Percentiles rank a stretch among this genome's conserved stretches.
These are phyloP conservation scores for Didymella glomerata DNA, from an alignment of 2,329 filamentous ascomycete genomes.

Conservation along the genomic window DNA sequence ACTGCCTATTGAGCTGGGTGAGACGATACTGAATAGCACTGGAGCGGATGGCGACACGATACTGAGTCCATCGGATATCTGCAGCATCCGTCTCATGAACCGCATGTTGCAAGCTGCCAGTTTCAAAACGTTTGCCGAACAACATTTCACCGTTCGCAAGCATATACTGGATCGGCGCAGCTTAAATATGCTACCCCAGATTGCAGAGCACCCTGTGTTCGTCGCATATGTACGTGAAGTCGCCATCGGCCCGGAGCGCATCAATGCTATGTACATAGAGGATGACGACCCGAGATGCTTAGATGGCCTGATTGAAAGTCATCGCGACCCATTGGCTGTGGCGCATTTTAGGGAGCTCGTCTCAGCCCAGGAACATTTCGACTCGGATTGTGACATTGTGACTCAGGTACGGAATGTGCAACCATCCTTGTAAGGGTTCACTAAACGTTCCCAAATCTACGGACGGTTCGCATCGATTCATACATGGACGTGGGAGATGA, in stretches of 20 bases:
- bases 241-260: neutral
- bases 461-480: too few species aligned
- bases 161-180: neutral
- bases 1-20: neutral
- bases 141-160: neutral
- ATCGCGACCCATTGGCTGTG: neutral
- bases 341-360: neutral
- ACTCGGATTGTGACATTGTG: neutral
- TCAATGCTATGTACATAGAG: neutral
- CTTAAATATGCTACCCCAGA: neutral
- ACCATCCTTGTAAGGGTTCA: neutral
- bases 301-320: neutral
- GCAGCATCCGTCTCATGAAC: neutral
- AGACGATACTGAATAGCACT: neutral
- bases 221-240: neutral
- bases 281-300: neutral
- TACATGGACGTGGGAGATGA: too few species aligned
- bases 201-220: neutral
- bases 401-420: too few species aligned
- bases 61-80: neutral
- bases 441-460: neutral
- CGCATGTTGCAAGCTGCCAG: neutral
- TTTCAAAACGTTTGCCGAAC: neutral
- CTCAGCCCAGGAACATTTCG: neutral
- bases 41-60: neutral